A percentile compares a stretch with the other conserved stretches of the same genome.
phyloP scores from a whole-genome alignment of 2,329 filamentous ascomycete species.

The Fusarium veterinarium region DNA sequence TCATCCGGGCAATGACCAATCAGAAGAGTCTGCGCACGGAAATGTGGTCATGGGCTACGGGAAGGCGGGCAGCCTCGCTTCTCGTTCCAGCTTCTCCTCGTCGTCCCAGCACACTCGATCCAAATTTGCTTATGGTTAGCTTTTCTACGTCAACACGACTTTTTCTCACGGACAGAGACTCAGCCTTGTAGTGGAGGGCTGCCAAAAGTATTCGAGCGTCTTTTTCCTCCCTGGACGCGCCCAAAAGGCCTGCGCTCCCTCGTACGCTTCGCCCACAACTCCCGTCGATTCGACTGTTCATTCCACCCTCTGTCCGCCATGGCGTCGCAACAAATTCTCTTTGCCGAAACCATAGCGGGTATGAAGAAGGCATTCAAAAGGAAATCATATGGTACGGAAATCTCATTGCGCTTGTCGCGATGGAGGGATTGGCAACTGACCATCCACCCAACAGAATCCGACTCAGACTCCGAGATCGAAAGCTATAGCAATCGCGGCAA shows the following conservation, averaged over 20 bases:
- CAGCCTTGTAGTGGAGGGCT: not conserved
- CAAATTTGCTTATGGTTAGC: constrained; percentile 38
- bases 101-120: constrained; percentile 38
- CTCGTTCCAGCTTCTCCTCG: constrained; percentile 44
- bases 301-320: constrained; percentile 45
- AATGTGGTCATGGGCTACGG: constrained; percentile 48
- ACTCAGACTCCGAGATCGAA: constrained; percentile 79
- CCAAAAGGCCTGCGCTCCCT: constrained; percentile 26
- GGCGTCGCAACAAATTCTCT: constrained; percentile 68
- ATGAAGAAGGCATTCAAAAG: constrained; percentile 77
- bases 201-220: not conserved
- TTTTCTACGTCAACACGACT: constrained; percentile 21
- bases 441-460: constrained; percentile 68
- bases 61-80: constrained; percentile 49
- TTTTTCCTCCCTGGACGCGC: not conserved
- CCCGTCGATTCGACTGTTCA: constrained; percentile 21
- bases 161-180: not conserved
- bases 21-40: constrained; percentile 37
- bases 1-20: constrained; percentile 28
- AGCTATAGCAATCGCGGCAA: constrained; percentile 79
- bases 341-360: constrained; percentile 73
- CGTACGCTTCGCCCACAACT: constrained; percentile 32
- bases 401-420: constrained; percentile 6
- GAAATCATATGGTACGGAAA: constrained; percentile 66
- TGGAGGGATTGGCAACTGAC: constrained; percentile 32